Base-by-base conservation (phyloP, 176 grass and related monocot species). In the Phragmites australis region DNA sequence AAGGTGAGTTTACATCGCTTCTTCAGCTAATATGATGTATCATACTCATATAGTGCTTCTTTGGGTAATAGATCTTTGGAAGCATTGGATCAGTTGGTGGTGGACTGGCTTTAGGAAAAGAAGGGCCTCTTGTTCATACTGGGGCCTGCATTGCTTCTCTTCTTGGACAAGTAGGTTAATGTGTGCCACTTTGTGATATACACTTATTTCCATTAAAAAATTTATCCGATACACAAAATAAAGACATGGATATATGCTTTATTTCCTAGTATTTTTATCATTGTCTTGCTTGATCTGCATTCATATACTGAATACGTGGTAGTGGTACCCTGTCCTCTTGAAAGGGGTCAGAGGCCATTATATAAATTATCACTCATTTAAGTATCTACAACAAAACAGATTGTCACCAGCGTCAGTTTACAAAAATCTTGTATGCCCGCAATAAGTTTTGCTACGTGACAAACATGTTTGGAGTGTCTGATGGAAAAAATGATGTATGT, bases 41-140 rank as follows among this genome's bases (percentile, higher is more conserved):
- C 26, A 70, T 82, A 26, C 55, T 93, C 52, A 82, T 85, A 86
- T 65, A 65, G 6, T 82, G 32, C 32, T 91, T 8, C 30, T 85
- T 41, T 83, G 44, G 54, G 30, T 79, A 79, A 78, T 74, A 98
- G 96, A 95, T 98, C 79, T 94, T 98, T 86, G 96, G 96, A 79
- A 98, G 96, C 88, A 98, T 98, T 65, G 96, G 96, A 64, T 98
- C 96, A 34, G 96, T 98, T 85, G 96, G 96, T 86, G 96, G 96
- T 72, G 96, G 96, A 70, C 76, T 98, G 81, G 92, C 96, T 79
- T 75, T 98, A 83, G 96, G 96, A 53, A 98, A 98, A 98, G 96
- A 98, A 91, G 96, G 96, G 11, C 96, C 96, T 63, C 96, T 98
- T 85, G 96, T 98, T 79, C 96, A 98, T 50, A 98, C 96, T 86